Conservation (phyloP, 352 stramenopile genomes). For the Phytophthora multivora region DNA sequence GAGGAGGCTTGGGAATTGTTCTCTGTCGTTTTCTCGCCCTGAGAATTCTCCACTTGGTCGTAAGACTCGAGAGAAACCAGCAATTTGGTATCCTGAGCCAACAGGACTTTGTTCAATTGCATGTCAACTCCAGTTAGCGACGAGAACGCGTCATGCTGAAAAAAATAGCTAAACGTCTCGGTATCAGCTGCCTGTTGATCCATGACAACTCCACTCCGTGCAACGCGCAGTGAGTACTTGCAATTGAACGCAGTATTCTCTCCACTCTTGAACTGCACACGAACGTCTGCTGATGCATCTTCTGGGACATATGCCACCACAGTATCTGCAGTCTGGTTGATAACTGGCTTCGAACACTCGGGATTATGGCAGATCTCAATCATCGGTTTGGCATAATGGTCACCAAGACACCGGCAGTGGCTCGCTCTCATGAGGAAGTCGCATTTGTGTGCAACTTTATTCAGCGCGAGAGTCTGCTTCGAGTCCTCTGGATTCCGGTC, state of each 20-base stretch:
- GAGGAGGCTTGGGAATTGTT: slow-evolving; percentile 5
- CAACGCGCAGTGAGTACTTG: slow-evolving; percentile 47
- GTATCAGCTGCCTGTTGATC: slow-evolving; percentile 27
- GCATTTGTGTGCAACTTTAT: slow-evolving; percentile 69
- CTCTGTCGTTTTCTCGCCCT: not conserved
- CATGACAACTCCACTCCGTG: slow-evolving; percentile 14
- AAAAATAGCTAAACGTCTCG: slow-evolving; percentile 60
- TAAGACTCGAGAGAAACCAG: slow-evolving; percentile 63
- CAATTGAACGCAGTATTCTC: slow-evolving; percentile 38
- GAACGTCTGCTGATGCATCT: slow-evolving; percentile 30
- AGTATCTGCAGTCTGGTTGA: not conserved
- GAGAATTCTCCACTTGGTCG: slow-evolving; percentile 14
- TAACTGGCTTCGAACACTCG: slow-evolving; percentile 4
- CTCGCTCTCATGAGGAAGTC: slow-evolving; percentile 84
- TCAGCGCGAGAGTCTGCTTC: slow-evolving; percentile 41
- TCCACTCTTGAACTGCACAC: slow-evolving; percentile 46
- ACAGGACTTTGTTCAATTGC: slow-evolving; percentile 47
- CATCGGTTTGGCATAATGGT: slow-evolving; percentile 50
- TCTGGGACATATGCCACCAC: slow-evolving; percentile 5
- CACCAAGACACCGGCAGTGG: slow-evolving; percentile 61
- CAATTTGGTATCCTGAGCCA: slow-evolving; percentile 42
- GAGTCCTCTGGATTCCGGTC: slow-evolving; percentile 41
- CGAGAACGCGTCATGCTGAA: slow-evolving; percentile 63
- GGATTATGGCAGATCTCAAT: slow-evolving; percentile 47
- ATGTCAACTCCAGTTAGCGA: slow-evolving; percentile 51